phyloP scores from a whole-genome alignment of 2,329 filamentous ascomycete genomes.

The Lachnellula arida region DNA sequence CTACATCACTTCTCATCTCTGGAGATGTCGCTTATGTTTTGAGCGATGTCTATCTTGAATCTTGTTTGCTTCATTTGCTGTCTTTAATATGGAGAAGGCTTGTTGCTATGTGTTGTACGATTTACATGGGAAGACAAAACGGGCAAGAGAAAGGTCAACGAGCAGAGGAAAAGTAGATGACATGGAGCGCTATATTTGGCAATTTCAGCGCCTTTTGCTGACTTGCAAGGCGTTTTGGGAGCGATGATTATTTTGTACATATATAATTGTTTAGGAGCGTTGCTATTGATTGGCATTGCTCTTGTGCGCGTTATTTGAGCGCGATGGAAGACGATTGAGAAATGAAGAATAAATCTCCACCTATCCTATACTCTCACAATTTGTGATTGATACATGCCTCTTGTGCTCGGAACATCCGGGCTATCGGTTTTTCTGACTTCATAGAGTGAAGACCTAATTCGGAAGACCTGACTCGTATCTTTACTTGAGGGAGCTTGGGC shows the following conservation, averaged over 20 bases:
- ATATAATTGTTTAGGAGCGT: not conserved
- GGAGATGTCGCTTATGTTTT: not conserved
- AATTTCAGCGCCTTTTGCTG: not conserved
- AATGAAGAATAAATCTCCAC: not conserved
- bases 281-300: not conserved
- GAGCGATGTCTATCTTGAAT: not conserved
- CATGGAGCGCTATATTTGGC: not conserved
- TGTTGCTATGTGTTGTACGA: not conserved
- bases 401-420: not conserved
- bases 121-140: not conserved
- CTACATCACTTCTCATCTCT: constrained; percentile 5
- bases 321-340: not conserved
- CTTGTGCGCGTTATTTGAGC: not conserved
- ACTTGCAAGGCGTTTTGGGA: constrained; percentile 2
- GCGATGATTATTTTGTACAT: constrained; percentile 1
- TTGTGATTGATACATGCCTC: not conserved
- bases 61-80: not conserved
- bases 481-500: no score
- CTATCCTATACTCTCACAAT: not conserved
- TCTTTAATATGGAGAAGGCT: not conserved
- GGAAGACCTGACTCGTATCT: no score
- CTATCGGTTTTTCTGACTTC: no score
- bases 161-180: not conserved
- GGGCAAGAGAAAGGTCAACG: not conserved
- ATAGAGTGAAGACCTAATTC: no score